A percentile compares a stretch with the other conserved stretches of the same genome.
These are phyloP conservation scores for Neofusicoccum laricinum DNA, from an alignment of 2,329 filamentous ascomycete genomes.

Conservation along the genomic window DNA sequence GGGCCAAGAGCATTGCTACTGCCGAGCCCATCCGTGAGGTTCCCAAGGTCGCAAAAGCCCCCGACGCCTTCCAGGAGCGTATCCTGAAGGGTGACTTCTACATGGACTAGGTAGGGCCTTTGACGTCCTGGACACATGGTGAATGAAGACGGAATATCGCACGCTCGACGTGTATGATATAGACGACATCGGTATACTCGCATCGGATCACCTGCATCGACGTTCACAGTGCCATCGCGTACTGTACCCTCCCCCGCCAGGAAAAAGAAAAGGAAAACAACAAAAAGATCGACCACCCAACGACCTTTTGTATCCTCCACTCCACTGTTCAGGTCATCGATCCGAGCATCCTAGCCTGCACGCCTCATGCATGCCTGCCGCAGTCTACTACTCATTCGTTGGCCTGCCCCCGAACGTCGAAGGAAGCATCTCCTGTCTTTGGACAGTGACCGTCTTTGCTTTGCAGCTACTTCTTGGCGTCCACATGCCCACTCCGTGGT, in stretches of 20 bases:
- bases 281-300: constrained; percentile 2
- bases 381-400: background rate
- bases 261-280: background rate
- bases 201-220: background rate
- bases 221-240: background rate
- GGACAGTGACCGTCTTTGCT: background rate
- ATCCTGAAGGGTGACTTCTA: constrained; percentile 98
- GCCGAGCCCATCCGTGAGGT: constrained; percentile 56
- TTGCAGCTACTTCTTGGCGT: background rate
- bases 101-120: constrained; percentile 72
- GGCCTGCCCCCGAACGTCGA: background rate
- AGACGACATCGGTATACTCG: background rate
- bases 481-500: background rate
- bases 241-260: background rate
- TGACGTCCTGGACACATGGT: too few relatives aligned
- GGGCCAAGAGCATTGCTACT: constrained; percentile 65
- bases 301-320: background rate
- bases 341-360: background rate
- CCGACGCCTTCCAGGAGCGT: constrained; percentile 93
- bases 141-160: background rate
- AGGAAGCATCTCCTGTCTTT: background rate
- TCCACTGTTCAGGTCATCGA: background rate
- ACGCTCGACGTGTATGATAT: background rate
- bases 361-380: background rate
- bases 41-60: constrained; percentile 58